phyloP scores from a whole-genome alignment of 192 early-diverging fungal species.

The Cladochytrium replicatum region DNA sequence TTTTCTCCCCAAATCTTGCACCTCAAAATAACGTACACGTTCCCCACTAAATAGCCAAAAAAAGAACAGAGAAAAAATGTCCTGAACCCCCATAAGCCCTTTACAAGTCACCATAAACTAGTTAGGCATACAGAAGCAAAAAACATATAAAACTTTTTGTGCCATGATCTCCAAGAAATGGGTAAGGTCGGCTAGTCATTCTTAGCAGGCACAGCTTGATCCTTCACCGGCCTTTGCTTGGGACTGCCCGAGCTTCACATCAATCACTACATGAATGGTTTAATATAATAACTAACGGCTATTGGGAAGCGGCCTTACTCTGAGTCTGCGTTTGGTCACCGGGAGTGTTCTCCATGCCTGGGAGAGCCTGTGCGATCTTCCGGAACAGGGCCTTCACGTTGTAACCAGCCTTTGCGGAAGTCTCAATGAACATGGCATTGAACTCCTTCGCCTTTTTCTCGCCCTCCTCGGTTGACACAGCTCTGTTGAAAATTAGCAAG shows the following conservation, averaged over 20 bases:
- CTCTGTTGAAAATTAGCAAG: conserved; percentile 22
- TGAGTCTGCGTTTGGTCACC: too few relatives aligned
- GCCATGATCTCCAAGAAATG: too few relatives aligned
- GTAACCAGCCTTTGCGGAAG: conserved; percentile 85
- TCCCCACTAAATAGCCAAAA: too few relatives aligned
- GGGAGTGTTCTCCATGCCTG: conserved; percentile 59
- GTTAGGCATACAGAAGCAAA: too few relatives aligned
- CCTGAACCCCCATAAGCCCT: too few relatives aligned
- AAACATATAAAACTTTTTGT: too few relatives aligned
- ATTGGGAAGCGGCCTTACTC: too few relatives aligned
- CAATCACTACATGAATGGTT: background rate
- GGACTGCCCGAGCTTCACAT: background rate
- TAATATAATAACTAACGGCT: background rate
- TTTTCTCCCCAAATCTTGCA: too few relatives aligned
- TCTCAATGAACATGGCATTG: conserved; percentile 88
- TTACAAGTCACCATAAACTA: too few relatives aligned
- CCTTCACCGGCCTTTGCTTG: background rate
- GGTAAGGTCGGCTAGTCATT: too few relatives aligned
- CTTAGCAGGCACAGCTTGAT: background rate
- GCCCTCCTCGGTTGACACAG: conserved; percentile 77
- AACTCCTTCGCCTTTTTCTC: conserved; percentile 80
- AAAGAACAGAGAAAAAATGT: too few relatives aligned
- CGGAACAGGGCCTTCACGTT: conserved; percentile 84
- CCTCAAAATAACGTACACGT: too few relatives aligned
- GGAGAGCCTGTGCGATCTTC: conserved; percentile 72